These are phyloP conservation scores for Magnolia sinica DNA, from an alignment of 164 flowering plant species.

Conservation along the genomic window DNA sequence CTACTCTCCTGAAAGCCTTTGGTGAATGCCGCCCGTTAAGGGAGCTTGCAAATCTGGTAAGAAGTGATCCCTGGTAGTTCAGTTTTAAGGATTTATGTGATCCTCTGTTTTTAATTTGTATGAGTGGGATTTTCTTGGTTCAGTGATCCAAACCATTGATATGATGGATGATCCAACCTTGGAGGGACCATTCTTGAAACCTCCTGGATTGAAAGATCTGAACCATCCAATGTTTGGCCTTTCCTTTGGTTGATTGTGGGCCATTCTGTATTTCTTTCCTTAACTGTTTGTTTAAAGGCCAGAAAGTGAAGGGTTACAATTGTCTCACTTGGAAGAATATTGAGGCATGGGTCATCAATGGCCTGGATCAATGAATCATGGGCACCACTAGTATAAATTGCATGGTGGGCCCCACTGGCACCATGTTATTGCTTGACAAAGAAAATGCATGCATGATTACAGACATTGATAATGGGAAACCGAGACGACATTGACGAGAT, in stretches of 20 bases:
- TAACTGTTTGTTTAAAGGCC: background rate
- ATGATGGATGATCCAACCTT: background rate
- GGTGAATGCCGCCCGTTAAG: constrained; percentile 85
- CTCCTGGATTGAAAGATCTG: background rate
- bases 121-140: background rate
- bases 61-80: constrained; percentile 7
- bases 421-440: background rate
- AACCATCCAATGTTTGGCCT: background rate
- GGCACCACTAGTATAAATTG: too few relatives aligned
- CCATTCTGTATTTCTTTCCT: background rate
- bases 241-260: background rate
- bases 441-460: constrained; percentile 12
- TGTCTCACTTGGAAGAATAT: background rate
- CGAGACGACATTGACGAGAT: constrained; percentile 93
- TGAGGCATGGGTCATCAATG: too few relatives aligned
- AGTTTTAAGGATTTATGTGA: background rate
- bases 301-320: background rate
- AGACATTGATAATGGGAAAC: constrained; percentile 95
- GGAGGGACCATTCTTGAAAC: background rate
- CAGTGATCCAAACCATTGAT: background rate
- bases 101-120: background rate
- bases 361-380: too few relatives aligned
- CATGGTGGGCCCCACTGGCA: too few relatives aligned
- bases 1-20: constrained; percentile 87
- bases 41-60: constrained; percentile 93